phyloP scores from a whole-genome alignment of 2,329 filamentous ascomycete species.

The Aspergillus uvarum region DNA sequence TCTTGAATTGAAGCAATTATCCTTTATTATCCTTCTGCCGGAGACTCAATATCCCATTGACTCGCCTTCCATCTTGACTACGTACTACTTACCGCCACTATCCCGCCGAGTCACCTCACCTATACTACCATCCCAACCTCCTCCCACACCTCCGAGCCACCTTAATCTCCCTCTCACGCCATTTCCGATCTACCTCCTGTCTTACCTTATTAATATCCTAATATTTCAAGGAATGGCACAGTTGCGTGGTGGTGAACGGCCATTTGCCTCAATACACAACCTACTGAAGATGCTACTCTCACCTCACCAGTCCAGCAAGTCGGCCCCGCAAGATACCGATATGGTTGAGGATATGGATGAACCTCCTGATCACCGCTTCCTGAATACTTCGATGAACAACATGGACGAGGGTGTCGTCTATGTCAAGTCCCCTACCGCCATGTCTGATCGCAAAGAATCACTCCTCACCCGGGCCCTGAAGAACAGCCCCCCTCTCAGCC shows the following conservation, averaged over 20 bases:
- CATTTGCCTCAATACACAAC: constrained; percentile 40
- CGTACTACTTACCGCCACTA: constrained; percentile 8
- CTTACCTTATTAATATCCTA: constrained; percentile 12
- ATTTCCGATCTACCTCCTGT: constrained; percentile 4
- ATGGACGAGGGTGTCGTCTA: constrained; percentile 38
- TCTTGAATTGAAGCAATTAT: constrained; percentile 17
- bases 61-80: not conserved
- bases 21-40: constrained; percentile 8
- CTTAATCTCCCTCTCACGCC: constrained; percentile 9
- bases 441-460: constrained; percentile 67
- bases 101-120: constrained; percentile 13
- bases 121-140: constrained; percentile 13
- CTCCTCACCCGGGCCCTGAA: constrained; percentile 83
- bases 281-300: constrained; percentile 48
- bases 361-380: constrained; percentile 65
- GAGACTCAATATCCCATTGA: constrained; percentile 8
- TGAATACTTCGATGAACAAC: constrained; percentile 30
- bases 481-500: constrained; percentile 57
- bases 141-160: not conserved
- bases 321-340: constrained; percentile 58
- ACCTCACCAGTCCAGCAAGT: constrained; percentile 40
- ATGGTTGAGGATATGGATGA: constrained; percentile 77
- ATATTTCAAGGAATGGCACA: constrained; percentile 31
- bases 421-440: constrained; percentile 48
- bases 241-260: constrained; percentile 32